Conservation (phyloP, 2,329 filamentous ascomycete genomes). For the Colletotrichum magnum region DNA sequence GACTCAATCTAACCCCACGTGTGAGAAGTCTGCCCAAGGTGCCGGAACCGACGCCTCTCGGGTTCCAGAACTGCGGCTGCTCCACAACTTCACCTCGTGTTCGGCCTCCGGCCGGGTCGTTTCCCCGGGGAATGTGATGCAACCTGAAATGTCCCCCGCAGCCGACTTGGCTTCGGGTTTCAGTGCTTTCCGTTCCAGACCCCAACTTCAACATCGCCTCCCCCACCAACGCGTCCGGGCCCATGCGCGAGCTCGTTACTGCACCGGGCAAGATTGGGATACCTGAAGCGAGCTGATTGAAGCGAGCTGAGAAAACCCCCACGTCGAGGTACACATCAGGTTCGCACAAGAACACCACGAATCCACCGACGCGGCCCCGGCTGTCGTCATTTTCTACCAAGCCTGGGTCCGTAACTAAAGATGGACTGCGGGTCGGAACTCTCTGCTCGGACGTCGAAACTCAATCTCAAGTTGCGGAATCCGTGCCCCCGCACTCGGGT, state of each 20-base stretch:
- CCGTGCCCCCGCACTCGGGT: background rate
- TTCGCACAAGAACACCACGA: background rate
- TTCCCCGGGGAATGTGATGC: background rate
- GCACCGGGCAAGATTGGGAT: background rate
- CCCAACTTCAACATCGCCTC: background rate
- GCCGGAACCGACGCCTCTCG: background rate
- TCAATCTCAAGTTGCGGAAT: background rate
- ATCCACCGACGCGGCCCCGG: background rate
- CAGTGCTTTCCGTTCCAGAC: constrained; percentile 11
- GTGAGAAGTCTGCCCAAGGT: background rate
- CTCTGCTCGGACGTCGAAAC: background rate
- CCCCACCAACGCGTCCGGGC: constrained; percentile 21
- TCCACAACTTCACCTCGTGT: constrained; percentile 15
- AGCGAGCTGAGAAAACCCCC: background rate
- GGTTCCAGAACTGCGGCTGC: background rate
- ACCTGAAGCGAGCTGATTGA: background rate
- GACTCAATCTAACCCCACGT: constrained; percentile 19
- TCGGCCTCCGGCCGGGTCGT: constrained; percentile 2
- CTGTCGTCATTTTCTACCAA: background rate
- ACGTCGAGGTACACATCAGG: background rate
- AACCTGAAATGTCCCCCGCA: constrained; percentile 8
- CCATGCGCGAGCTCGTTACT: constrained; percentile 31
- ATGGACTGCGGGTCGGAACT: constrained; percentile 3
- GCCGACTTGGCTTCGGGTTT: constrained; percentile 9
- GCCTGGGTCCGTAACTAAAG: background rate